A percentile compares a stretch with the other conserved stretches of the same genome.
These are phyloP conservation scores for Starmera caribaea DNA, from an alignment of 805 yeast species.

Conservation along the genomic window DNA sequence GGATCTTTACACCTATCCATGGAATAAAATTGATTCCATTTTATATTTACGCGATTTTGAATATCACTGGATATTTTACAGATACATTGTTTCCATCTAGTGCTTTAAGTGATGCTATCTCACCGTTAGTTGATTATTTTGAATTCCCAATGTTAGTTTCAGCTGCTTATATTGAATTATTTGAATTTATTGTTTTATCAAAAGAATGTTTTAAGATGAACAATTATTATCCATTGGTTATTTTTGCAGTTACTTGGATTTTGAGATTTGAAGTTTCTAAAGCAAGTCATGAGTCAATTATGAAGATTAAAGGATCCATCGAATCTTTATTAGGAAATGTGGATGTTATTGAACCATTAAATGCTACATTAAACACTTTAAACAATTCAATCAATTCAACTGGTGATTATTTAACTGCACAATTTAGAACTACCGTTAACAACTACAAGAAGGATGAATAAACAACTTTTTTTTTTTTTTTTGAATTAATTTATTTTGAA, in stretches of 20 bases:
- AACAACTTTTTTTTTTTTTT: no score
- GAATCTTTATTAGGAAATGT: no score
- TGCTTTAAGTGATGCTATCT: constrained; percentile 22
- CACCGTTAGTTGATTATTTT: constrained; percentile 27
- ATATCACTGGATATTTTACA: constrained; percentile 23
- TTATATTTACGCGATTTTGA: constrained; percentile 30
- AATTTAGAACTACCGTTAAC: no score
- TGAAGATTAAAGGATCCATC: no score
- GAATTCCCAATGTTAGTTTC: constrained; percentile 27
- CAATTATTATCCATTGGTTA: constrained; percentile 22
- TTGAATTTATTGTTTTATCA: constrained; percentile 20
- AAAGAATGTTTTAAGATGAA: constrained; percentile 17
- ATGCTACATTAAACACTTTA: no score
- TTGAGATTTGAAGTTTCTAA: constrained; percentile 26
- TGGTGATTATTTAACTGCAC: no score
- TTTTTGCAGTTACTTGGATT: constrained; percentile 28
- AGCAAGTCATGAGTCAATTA: constrained; percentile 9
- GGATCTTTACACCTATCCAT: constrained; percentile 25
- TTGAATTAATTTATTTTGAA: no score
- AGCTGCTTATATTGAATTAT: constrained; percentile 31
- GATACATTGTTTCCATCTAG: constrained; percentile 24
- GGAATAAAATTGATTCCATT: constrained; percentile 30
- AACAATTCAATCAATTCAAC: no score
- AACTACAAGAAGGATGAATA: no score
- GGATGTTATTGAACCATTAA: no score